These are phyloP conservation scores for Kernera saxatilis DNA, from an alignment of 345 rosid genomes.

Conservation along the genomic window DNA sequence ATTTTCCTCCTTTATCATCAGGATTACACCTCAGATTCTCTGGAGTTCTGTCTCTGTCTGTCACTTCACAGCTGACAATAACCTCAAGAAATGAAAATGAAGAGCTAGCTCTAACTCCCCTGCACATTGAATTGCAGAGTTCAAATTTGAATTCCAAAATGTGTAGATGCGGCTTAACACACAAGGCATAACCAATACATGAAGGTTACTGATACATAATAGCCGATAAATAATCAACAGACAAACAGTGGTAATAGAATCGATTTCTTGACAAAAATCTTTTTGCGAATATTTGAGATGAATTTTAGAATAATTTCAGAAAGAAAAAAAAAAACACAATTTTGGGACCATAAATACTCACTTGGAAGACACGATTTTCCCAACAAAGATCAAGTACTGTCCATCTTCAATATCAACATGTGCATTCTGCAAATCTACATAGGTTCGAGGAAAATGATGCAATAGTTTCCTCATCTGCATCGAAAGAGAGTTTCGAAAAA, in stretches of 20 bases:
- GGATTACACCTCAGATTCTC: constrained; percentile 24
- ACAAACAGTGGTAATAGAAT: background rate
- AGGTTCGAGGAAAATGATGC: constrained; percentile 92
- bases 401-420: constrained; percentile 74
- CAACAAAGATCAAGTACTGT: constrained; percentile 82
- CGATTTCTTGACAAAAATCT: background rate
- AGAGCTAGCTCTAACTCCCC: constrained; percentile 69
- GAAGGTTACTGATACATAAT: background rate
- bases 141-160: background rate
- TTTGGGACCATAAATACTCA: constrained; percentile 18
- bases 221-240: background rate
- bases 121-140: constrained; percentile 27
- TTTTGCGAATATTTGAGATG: background rate
- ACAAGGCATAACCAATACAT: background rate
- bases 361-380: constrained; percentile 77
- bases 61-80: constrained; percentile 68
- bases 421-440: constrained; percentile 85
- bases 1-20: constrained; percentile 34
- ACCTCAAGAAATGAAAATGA: constrained; percentile 80
- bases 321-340: background rate
- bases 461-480: constrained; percentile 69
- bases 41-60: constrained; percentile 31
- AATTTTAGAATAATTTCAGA: background rate
- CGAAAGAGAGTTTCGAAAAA: constrained; percentile 11
- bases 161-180: background rate